Base-by-base conservation (phyloP, 2,329 filamentous ascomycete species). In the Rutstroemia sydowiana region DNA sequence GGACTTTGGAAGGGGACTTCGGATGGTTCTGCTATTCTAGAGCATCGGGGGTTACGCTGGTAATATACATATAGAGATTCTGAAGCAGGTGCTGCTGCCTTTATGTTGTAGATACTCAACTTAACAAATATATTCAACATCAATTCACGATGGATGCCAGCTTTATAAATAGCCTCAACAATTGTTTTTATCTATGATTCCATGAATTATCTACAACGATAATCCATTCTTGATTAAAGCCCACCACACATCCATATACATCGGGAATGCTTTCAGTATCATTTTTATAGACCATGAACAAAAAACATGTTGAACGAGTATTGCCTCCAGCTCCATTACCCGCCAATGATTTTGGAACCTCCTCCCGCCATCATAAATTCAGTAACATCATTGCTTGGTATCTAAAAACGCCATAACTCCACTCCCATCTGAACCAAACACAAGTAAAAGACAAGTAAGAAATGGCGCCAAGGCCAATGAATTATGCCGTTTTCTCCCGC, bases 401-500 rank as follows among this genome's bases (percentile, higher is more conserved):
- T 55, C 51, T 36, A 48, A 39, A 36, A 39, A 42, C 47, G 28
- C 43, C 44, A 40, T 39, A 21, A 48, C 23, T 18, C 36, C 41
- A 3, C 16, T 20, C 28, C 13, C 8, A 42, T 23, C 20, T 16
- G 23, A 21, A 26, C 21, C n/a, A 16, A 31, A 51, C 21, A 45
- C 2, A 39, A 14, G 9, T 14, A 42, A 42, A 42, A 21, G 21
- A 10, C 13, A 31, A 50, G 31, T 32, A 31, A 48, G 11, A 16
- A 32, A 42, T 16, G 2, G 45, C 37, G 2, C 7, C 30, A 18
- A 13, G 50, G 36, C 18, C 39, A 26, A 18, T 23, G 34, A 30
- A 48, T 46, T 37, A 46, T 49, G 37, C 43, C 21, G 23, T 18
- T 16, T 57, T 36, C 18, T 59, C 48, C 51, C 51, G 47, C 45